Conservation (phyloP, 2,329 filamentous ascomycete species). For the Claviceps africana region DNA sequence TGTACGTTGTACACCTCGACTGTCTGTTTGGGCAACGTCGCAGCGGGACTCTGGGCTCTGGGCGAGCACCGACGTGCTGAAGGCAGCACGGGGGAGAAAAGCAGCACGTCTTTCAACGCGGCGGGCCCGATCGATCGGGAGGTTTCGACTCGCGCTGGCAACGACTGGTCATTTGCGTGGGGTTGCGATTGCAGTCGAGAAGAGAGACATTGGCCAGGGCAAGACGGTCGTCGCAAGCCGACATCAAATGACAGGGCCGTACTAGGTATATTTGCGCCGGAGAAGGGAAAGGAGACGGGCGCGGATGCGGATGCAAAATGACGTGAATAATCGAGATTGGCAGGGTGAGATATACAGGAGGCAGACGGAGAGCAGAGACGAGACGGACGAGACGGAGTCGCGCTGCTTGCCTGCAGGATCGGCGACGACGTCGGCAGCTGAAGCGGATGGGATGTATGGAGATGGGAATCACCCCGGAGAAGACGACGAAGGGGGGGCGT, state of each 20-base stretch:
- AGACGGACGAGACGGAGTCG: background rate
- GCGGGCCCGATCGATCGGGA: background rate
- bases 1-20: background rate
- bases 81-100: background rate
- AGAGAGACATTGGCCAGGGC: slow-evolving; percentile 2
- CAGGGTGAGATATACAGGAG: background rate
- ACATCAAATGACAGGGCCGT: background rate
- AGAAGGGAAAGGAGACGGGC: background rate
- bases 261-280: background rate
- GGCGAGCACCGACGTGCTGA: background rate
- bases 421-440: background rate
- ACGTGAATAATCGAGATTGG: background rate
- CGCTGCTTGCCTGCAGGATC: background rate
- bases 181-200: background rate
- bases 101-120: background rate
- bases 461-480: background rate
- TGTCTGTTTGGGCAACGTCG: background rate
- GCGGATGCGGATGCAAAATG: background rate
- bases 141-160: background rate
- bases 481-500: background rate
- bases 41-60: background rate
- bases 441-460: background rate
- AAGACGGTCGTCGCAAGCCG: background rate
- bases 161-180: slow-evolving; percentile 2
- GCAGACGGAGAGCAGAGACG: background rate